Base-by-base conservation (phyloP, 257 asterid species). In the Gentiana dahurica region DNA sequence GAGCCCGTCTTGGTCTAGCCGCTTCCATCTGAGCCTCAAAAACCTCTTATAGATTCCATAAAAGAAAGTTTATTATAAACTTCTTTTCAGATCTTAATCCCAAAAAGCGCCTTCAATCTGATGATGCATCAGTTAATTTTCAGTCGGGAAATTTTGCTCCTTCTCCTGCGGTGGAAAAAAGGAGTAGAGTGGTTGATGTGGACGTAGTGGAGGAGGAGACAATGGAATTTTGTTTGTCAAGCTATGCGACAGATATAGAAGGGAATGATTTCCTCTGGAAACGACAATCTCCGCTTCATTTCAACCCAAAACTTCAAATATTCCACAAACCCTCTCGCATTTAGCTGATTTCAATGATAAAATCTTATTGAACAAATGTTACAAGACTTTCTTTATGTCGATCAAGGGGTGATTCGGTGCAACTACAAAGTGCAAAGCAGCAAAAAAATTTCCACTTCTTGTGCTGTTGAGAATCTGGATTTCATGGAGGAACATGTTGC, bases 191-290 rank as follows among this genome's bases (percentile, higher is more conserved):
- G 32, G 57, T 32, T 12, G 32, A 47, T 34, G 65, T 13, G 55
- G 67, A 44, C 12, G 55, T 51, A 57, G 47, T 73, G 5, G 15
- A 78, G 43, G 73, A n/a, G 58, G 78, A 57, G 62, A 57, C 36
- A 36, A 71, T 56, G 65, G 94, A 87, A 75, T 76, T 36, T 79
- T 71, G 72, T 55, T 59, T 87, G 78, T 84, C 88, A 39, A 87
- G 89, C 71, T 91, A 53, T 15, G 93, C 84, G 0, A 53, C 86
- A 49, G 93, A 79, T 57, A 87, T 91, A 37, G 90, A 85, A 0
- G 98, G 98, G 53, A 94, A 87, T 71, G n/a, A n/a, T n/a, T n/a
- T n/a, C n/a, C n/a, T n/a, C n/a, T n/a, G n/a, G n/a, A n/a, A n/a
- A n/a, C n/a, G n/a, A n/a, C n/a, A n/a, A n/a, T n/a, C n/a, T n/a